phyloP scores from a whole-genome alignment of 2,329 filamentous ascomycete species.

The Colletotrichum scovillei region DNA sequence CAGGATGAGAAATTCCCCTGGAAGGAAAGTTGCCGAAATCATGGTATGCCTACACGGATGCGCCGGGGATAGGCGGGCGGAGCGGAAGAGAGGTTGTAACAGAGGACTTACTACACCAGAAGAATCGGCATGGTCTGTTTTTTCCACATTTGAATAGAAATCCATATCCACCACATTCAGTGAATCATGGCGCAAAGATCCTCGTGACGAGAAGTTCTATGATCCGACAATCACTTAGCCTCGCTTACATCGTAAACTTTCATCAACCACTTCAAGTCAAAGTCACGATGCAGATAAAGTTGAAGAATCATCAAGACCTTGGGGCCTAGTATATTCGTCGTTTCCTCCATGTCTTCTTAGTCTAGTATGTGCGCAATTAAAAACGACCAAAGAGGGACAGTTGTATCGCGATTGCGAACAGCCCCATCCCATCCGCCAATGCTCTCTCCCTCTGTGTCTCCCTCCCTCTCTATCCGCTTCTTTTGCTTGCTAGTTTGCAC shows the following conservation, averaged over 20 bases:
- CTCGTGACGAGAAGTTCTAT: neutral
- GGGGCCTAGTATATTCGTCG: conserved; percentile 4
- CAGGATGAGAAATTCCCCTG: neutral
- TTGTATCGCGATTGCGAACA: neutral
- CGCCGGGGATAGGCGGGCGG: neutral
- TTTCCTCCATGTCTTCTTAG: conserved; percentile 4
- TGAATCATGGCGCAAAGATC: neutral
- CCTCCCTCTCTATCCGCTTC: conserved; percentile 3
- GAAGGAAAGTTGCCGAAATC: neutral
- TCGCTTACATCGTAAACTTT: neutral
- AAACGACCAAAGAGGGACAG: neutral
- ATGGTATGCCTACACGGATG: neutral
- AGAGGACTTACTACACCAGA: neutral
- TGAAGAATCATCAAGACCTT: neutral
- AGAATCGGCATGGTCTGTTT: conserved; percentile 5
- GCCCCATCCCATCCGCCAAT: conserved; percentile 11
- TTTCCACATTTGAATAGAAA: conserved; percentile 20
- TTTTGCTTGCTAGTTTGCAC: conserved; percentile 24
- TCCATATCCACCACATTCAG: neutral
- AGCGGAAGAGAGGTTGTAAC: neutral
- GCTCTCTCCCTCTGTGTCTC: neutral
- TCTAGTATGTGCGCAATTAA: conserved; percentile 16
- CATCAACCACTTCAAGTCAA: neutral
- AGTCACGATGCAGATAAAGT: neutral
- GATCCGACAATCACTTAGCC: neutral